A percentile compares a stretch with the other conserved stretches of the same genome.
These are phyloP conservation scores for Lipomyces oligophaga DNA, from an alignment of 805 yeast species.

Conservation along the genomic window DNA sequence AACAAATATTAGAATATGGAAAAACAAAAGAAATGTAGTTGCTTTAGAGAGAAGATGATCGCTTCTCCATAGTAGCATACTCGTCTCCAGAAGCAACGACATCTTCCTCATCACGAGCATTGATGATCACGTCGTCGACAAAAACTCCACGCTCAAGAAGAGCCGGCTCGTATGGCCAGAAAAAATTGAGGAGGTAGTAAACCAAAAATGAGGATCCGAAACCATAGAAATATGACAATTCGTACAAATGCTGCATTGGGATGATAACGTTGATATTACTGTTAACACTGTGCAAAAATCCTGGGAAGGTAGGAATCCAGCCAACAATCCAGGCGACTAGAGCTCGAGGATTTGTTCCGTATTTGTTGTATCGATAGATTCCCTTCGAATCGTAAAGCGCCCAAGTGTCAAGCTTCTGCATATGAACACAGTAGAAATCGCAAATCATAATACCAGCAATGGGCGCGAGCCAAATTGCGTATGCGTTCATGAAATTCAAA, in stretches of 20 bases:
- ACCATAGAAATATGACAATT: conserved; percentile 31
- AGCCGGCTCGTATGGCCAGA: conserved; percentile 19
- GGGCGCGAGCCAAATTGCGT: conserved; percentile 75
- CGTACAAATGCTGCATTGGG: conserved; percentile 26
- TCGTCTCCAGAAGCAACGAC: too few species aligned
- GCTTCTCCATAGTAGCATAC: too few species aligned
- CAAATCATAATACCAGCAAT: conserved; percentile 69
- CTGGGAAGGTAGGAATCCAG: conserved; percentile 27
- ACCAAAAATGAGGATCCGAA: conserved; percentile 22
- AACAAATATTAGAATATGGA: too few species aligned
- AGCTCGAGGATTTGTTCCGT: conserved; percentile 46
- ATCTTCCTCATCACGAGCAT: conserved; percentile 16
- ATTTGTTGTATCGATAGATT: conserved; percentile 44
- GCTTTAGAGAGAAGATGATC: too few species aligned
- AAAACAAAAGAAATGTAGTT: too few species aligned
- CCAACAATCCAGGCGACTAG: conserved; percentile 41
- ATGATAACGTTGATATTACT: conserved; percentile 1
- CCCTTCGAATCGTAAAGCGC: conserved; percentile 42
- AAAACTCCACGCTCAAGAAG: conserved; percentile 19
- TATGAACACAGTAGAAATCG: conserved; percentile 42
- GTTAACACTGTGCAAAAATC: conserved; percentile 23
- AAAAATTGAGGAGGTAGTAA: conserved; percentile 11
- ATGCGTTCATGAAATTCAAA: conserved; percentile 75
- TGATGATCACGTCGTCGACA: conserved; percentile 10
- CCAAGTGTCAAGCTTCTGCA: conserved; percentile 41